A percentile compares a stretch with the other conserved stretches of the same genome.
phyloP scores from a whole-genome alignment of 768 basidiomycete genomes.

The Paxillus rubicundulus region DNA sequence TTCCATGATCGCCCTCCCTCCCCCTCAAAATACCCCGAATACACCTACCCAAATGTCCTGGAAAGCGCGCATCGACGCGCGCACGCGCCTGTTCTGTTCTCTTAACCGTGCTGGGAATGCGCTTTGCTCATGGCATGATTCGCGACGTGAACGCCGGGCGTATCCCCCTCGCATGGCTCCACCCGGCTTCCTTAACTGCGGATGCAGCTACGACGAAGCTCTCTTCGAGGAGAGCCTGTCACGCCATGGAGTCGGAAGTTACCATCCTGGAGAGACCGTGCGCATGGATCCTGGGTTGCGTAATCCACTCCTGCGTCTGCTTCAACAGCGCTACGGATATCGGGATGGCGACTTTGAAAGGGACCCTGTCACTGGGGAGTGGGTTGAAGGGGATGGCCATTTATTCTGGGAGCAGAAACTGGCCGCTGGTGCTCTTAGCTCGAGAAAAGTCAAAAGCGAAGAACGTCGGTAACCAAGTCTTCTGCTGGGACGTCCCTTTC shows the following conservation, averaged over 20 bases:
- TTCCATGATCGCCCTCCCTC: conserved; percentile 14
- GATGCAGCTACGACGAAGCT: conserved; percentile 81
- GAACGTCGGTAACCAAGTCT: conserved; percentile 35
- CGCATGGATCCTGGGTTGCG: conserved; percentile 88
- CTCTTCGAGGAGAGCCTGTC: conserved; percentile 84
- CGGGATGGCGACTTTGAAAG: conserved; percentile 85
- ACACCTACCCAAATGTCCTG: conserved; percentile 55
- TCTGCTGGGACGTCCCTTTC: not conserved
- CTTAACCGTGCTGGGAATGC: conserved; percentile 87
- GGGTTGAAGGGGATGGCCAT: conserved; percentile 67
- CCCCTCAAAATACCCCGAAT: conserved; percentile 31
- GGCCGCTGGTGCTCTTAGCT: conserved; percentile 35
- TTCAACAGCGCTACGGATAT: conserved; percentile 73
- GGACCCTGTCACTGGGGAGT: conserved; percentile 58
- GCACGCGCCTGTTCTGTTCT: conserved; percentile 70
- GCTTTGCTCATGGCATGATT: conserved; percentile 89
- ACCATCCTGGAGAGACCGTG: conserved; percentile 79
- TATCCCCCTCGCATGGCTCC: conserved; percentile 82
- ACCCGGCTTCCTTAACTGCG: conserved; percentile 76
- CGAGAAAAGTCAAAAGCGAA: conserved; percentile 36
- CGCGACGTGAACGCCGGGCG: conserved; percentile 74
- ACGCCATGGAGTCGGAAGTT: conserved; percentile 77
- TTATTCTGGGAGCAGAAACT: conserved; percentile 60
- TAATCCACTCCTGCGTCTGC: conserved; percentile 71
- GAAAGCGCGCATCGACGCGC: conserved; percentile 72